phyloP scores from a whole-genome alignment of 2,329 filamentous ascomycete genomes.

The Xylaria sp. region DNA sequence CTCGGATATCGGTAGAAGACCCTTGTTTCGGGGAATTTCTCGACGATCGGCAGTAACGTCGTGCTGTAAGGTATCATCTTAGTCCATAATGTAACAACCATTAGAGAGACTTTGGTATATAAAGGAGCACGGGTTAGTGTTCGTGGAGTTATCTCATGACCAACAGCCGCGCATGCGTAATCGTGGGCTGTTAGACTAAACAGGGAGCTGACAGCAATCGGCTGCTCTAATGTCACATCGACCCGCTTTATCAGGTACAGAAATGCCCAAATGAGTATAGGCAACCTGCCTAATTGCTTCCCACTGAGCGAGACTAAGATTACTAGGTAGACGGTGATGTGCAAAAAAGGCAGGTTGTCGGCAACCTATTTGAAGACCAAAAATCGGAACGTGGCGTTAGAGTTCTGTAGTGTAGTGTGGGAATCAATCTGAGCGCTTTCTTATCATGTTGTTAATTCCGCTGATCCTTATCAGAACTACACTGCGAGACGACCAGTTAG shows the following conservation, averaged over 20 bases:
- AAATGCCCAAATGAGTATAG: constrained; percentile 27
- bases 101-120: not conserved
- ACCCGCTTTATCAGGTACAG: constrained; percentile 36
- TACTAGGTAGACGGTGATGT: constrained; percentile 11
- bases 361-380: constrained; percentile 11
- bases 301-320: constrained; percentile 23
- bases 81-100: constrained; percentile 10
- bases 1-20: constrained; percentile 36
- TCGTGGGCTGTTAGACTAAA: constrained; percentile 12
- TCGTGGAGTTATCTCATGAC: constrained; percentile 9
- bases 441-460: not conserved
- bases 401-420: not conserved
- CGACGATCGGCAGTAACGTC: constrained; percentile 34
- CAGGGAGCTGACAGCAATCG: constrained; percentile 14
- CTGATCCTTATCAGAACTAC: not conserved
- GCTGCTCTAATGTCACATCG: constrained; percentile 25
- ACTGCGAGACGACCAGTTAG: constrained; percentile 6
- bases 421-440: not conserved
- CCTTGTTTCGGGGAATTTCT: constrained; percentile 28
- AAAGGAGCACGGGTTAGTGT: constrained; percentile 9
- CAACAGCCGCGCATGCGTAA: constrained; percentile 15
- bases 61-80: constrained; percentile 30
- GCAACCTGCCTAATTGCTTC: constrained; percentile 34
- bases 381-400: constrained; percentile 9
- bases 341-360: constrained; percentile 31